Percentiles rank a stretch among this genome's conserved stretches.
These are phyloP conservation scores for Mycena floridula DNA, from an alignment of 768 basidiomycete species.

Conservation along the genomic window DNA sequence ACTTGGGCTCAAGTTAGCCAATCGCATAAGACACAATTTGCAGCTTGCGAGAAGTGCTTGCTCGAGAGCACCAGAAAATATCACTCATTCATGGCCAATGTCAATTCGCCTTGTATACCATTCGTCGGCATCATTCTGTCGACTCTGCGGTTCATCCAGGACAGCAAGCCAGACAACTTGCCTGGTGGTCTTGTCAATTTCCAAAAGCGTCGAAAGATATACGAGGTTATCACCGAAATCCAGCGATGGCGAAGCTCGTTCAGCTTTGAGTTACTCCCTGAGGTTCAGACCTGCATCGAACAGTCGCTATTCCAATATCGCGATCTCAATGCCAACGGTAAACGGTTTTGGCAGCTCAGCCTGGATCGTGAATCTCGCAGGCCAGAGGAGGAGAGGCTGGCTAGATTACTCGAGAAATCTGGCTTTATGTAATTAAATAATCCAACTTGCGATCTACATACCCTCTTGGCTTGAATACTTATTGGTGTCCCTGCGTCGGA, in stretches of 20 bases:
- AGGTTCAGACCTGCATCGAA: conserved; percentile 71
- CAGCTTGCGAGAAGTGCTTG: conserved; percentile 78
- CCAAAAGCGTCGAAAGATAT: conserved; percentile 88
- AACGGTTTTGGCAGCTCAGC: conserved; percentile 81
- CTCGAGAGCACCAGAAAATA: conserved; percentile 90
- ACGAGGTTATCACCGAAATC: conserved; percentile 96
- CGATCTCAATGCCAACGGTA: conserved; percentile 62
- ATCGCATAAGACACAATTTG: conserved; percentile 67
- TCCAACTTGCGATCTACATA: no score
- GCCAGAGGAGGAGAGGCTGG: conserved; percentile 96
- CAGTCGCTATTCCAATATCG: conserved; percentile 68
- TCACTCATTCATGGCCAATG: conserved; percentile 71
- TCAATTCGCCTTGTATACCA: conserved; percentile 91
- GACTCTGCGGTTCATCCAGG: conserved; percentile 95
- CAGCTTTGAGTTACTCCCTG: conserved; percentile 66
- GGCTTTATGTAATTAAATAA: conserved; percentile 56
- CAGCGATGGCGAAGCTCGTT: conserved; percentile 94
- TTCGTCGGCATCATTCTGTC: conserved; percentile 99
- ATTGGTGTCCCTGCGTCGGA: no score
- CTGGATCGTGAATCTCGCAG: conserved; percentile 89
- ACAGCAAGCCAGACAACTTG: conserved; percentile 86
- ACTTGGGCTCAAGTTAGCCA: conserved; percentile 88
- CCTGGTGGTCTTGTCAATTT: conserved; percentile 85
- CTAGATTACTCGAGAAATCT: conserved; percentile 79
- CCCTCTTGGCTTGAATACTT: no score